Conservation (phyloP, 148 eudicot species). For the Chenopodium quinoa region DNA sequence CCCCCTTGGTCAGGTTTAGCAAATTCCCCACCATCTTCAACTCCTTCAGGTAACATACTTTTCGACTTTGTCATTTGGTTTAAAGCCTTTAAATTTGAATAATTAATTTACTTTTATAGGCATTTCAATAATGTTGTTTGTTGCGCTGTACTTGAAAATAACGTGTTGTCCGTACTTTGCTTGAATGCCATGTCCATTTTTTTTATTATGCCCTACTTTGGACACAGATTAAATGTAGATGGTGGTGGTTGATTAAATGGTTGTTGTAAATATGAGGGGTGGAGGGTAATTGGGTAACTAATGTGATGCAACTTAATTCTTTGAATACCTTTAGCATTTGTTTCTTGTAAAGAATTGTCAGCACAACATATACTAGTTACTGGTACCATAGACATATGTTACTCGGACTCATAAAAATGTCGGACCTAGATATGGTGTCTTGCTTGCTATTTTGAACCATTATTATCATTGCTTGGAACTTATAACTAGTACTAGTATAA, state of each 20-base stretch:
- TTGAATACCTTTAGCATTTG: not conserved
- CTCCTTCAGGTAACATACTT: conserved; percentile 18
- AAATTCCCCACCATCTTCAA: not conserved
- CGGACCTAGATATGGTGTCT: not conserved
- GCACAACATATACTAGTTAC: not conserved
- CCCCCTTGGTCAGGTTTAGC: not conserved
- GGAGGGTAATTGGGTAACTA: too few relatives aligned
- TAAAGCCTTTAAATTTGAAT: not conserved
- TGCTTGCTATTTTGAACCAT: too few relatives aligned
- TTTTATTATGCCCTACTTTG: not conserved
- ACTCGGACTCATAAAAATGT: not conserved
- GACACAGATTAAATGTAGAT: not conserved
- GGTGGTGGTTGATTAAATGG: not conserved
- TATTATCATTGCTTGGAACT: too few relatives aligned
- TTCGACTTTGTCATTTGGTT: not conserved
- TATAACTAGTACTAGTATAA: too few relatives aligned
- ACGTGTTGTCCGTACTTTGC: not conserved
- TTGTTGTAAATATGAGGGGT: not conserved
- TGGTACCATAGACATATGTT: not conserved
- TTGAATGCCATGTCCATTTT: not conserved
- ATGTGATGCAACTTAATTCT: too few relatives aligned
- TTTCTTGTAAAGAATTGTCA: not conserved
- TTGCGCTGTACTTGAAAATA: not conserved
- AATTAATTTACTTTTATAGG: not conserved
- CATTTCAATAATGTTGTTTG: not conserved